Conservation (phyloP, 2,329 filamentous ascomycete species). For the Aspergillus awamori region DNA sequence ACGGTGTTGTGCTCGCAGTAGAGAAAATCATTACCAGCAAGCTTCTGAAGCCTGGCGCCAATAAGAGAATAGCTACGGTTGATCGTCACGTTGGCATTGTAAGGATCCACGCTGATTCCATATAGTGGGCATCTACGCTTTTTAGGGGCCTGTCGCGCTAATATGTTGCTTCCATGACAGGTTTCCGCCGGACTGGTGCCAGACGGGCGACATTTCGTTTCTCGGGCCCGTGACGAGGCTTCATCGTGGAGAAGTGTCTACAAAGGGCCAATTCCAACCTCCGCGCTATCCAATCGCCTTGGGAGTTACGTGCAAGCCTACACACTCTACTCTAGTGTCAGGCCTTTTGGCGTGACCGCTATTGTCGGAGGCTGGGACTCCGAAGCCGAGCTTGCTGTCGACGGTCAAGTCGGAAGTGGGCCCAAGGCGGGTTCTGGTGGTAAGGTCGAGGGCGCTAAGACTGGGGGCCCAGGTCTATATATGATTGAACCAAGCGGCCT, state of each 20-base stretch:
- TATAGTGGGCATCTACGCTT: neutral
- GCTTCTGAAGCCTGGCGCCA: constrained; percentile 89
- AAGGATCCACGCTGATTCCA: constrained; percentile 44
- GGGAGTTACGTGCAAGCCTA: constrained; percentile 96
- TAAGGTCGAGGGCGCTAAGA: constrained; percentile 72
- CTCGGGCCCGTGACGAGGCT: constrained; percentile 91
- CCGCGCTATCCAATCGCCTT: constrained; percentile 87
- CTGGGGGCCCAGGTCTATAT: constrained; percentile 91
- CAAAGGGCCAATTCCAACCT: constrained; percentile 89
- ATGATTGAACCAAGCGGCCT: constrained; percentile 98
- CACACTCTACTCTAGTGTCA: constrained; percentile 94
- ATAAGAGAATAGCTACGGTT: constrained; percentile 94
- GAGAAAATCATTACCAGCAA: constrained; percentile 97
- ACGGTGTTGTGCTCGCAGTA: constrained; percentile 91
- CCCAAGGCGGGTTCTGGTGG: constrained; percentile 80
- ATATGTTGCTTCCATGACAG: constrained; percentile 49
- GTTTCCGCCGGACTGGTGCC: constrained; percentile 93
- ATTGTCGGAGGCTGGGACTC: constrained; percentile 94
- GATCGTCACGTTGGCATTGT: constrained; percentile 94
- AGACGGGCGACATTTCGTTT: constrained; percentile 92
- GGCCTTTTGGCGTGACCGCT: constrained; percentile 93
- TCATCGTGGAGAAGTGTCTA: constrained; percentile 88
- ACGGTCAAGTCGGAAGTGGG: constrained; percentile 85
- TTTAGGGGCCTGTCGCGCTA: constrained; percentile 9
- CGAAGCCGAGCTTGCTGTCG: constrained; percentile 79